phyloP scores from a whole-genome alignment of 805 yeast species.

The Groenewaldozyma salmanticensis region DNA sequence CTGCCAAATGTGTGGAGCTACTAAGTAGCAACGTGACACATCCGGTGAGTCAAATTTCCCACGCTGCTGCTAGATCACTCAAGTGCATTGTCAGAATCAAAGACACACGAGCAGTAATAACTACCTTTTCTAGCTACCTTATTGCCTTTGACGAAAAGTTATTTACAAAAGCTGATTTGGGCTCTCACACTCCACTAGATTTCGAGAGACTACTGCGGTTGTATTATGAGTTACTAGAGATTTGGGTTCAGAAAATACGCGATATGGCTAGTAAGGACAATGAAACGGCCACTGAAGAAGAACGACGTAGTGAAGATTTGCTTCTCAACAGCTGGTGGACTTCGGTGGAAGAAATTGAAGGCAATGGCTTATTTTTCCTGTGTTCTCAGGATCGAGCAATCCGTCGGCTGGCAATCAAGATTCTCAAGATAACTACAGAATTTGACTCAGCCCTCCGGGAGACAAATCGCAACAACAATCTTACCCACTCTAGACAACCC shows the following conservation, averaged over 20 bases:
- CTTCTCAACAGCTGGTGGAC: constrained; percentile 57
- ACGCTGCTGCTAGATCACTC: constrained; percentile 54
- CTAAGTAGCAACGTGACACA: constrained; percentile 71
- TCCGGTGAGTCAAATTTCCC: constrained; percentile 48
- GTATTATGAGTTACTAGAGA: constrained; percentile 67
- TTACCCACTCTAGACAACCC: constrained; percentile 13
- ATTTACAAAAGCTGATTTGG: constrained; percentile 44
- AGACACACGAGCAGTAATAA: constrained; percentile 61
- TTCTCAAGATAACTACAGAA: constrained; percentile 68
- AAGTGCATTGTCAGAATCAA: constrained; percentile 56
- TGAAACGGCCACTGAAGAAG: constrained; percentile 13
- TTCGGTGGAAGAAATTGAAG: constrained; percentile 89
- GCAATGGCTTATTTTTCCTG: constrained; percentile 84
- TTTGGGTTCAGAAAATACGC: constrained; percentile 49
- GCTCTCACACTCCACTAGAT: constrained; percentile 30
- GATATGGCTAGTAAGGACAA: constrained; percentile 21
- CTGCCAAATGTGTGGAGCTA: constrained; percentile 47
- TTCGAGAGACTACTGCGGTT: constrained; percentile 50
- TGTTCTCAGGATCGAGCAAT: constrained; percentile 78
- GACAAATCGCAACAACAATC: constrained; percentile 7
- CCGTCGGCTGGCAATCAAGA: constrained; percentile 64
- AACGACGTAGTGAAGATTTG: constrained; percentile 13
- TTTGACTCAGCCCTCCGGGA: constrained; percentile 71
- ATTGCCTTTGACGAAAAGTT: constrained; percentile 60
- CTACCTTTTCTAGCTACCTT: constrained; percentile 68